Evolutionary conservation across 1,284 basidiomycete genomes (phyloP).

Genomic region (Trametes sp.): DNA sequence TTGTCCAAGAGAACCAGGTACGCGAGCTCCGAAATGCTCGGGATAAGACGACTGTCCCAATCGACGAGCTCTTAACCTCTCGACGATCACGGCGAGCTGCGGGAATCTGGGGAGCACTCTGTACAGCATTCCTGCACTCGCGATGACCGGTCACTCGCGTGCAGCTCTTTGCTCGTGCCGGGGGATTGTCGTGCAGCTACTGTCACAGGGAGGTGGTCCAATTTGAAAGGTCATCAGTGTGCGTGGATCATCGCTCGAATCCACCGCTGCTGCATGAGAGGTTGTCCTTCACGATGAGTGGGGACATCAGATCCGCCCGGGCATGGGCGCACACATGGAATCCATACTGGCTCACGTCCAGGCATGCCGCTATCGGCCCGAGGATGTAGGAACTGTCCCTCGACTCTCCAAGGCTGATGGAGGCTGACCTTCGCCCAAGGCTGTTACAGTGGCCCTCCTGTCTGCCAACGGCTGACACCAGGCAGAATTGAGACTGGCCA

Average conservation of each 20-base stretch:
- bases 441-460: background rate
- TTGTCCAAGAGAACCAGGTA: background rate
- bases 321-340: too few relatives aligned
- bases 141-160: background rate
- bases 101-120: background rate
- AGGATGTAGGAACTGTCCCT: background rate
- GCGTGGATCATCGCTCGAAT: too few relatives aligned
- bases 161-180: background rate
- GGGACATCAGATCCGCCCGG: too few relatives aligned
- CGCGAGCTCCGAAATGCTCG: background rate
- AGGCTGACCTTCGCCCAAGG: background rate
- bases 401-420: slow-evolving; percentile 2
- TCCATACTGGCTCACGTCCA: too few relatives aligned
- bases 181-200: too few relatives aligned
- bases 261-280: too few relatives aligned
- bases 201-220: too few relatives aligned
- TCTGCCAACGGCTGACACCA: background rate
- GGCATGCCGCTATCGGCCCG: background rate
- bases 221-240: too few relatives aligned
- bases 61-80: background rate
- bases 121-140: background rate
- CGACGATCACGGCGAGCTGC: background rate
- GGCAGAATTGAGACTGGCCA: background rate
- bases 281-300: too few relatives aligned
- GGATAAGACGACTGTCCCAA: background rate